These are phyloP conservation scores for Zelopaecilomyces penicillatus DNA, from an alignment of 2,329 filamentous ascomycete genomes.

Conservation along the genomic window DNA sequence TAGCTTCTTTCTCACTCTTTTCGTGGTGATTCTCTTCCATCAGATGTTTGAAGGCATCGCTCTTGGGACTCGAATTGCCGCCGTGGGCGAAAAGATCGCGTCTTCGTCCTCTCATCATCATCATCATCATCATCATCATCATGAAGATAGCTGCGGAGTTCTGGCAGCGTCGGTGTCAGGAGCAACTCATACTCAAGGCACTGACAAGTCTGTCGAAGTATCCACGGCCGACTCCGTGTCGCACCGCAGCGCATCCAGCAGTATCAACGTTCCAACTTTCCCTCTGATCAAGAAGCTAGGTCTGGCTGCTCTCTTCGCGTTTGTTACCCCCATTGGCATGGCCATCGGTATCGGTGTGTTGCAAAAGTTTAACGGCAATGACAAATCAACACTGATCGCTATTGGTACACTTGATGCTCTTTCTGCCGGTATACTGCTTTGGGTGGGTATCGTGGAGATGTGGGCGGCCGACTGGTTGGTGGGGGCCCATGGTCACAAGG, in stretches of 20 bases:
- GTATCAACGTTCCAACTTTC: slow-evolving; percentile 11
- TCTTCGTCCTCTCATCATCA: no score
- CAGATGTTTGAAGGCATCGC: slow-evolving; percentile 73
- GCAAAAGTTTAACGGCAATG: slow-evolving; percentile 63
- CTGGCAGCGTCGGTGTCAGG: no score
- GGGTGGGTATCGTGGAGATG: slow-evolving; percentile 76
- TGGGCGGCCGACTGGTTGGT: slow-evolving; percentile 66
- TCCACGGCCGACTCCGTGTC: slow-evolving; percentile 7
- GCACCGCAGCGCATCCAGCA: no score
- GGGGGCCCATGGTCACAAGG: slow-evolving; percentile 29
- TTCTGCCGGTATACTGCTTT: slow-evolving; percentile 40
- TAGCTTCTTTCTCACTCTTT: slow-evolving; percentile 47
- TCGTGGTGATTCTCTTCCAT: slow-evolving; percentile 65
- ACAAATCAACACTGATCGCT: slow-evolving; percentile 42
- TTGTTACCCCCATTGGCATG: slow-evolving; percentile 73
- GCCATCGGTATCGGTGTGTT: slow-evolving; percentile 69
- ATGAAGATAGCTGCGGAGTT: no score
- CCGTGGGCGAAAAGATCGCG: slow-evolving; percentile 30
- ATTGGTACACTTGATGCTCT: slow-evolving; percentile 52
- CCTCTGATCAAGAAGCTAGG: slow-evolving; percentile 44
- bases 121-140: not conserved
- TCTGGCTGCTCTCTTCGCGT: slow-evolving; percentile 55
- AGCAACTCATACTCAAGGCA: slow-evolving; percentile 9
- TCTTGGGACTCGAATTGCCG: slow-evolving; percentile 61
- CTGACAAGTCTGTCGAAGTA: slow-evolving; percentile 18